Evolutionary conservation across 2,329 filamentous ascomycete species (phyloP), one percentile per base, ranked within the genome.

Genomic region (Elsinoe necatrix): DNA sequence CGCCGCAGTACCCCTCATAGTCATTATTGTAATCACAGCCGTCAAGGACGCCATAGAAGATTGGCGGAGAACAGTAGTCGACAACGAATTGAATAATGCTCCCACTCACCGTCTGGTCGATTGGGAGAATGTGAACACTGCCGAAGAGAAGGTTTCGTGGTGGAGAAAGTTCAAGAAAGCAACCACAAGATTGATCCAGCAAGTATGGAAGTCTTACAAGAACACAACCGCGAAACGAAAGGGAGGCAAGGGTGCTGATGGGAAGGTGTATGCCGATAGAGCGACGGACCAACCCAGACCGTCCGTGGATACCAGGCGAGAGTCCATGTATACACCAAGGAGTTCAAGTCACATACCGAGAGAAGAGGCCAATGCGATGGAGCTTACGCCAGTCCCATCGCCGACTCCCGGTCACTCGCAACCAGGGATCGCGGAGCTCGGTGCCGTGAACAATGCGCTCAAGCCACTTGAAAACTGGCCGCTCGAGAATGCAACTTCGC

Each of bases 11-110:
- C 93, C 93, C 55, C 77, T 98, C 62, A 96, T 98, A 63, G 85
- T 95, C 66, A 97, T 98, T 71, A 78, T 98, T 55, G 74, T 81
- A 59, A 81, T 96, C 55, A 98, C 93, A 1, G 85, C 89, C 25
- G 81, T 96, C 70, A 98, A 97, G 72, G 93, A 98, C 69, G 93
- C 85, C 16, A 85, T 97, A 61, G 93, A 98, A 72, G 93, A 98
- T 73, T 97, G 89, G 77, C 82, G 93, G 64, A 81, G 93, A 72
- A 97, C 92, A 0, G 77, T 90, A 41, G 83, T 96, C 42, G 93
- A 98, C 69, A 95, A 85, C 62, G 87, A 95, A 66, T 79, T 98
- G 60, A 98, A 98, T 73, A 97, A 98, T 68, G 93, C 93, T 1
- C 88, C 91, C 0, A 89, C 97, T 8, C 92, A 98, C 71, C 84